Conservation (phyloP, 768 basidiomycete species). For the Astraeus odoratus region DNA sequence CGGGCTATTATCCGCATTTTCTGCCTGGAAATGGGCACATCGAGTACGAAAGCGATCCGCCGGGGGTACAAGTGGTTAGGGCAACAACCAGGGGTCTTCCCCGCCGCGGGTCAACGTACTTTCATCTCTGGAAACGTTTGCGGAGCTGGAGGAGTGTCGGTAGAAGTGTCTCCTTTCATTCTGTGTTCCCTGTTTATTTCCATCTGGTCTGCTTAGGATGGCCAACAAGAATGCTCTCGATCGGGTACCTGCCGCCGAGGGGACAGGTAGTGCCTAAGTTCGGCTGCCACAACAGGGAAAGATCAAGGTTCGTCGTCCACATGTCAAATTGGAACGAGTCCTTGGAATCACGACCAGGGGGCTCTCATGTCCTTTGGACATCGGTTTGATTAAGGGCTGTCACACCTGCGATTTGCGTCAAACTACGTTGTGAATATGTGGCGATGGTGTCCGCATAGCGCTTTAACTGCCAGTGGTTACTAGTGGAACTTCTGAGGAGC, state of each 20-base stretch:
- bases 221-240: slow-evolving; percentile 4
- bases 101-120: not conserved
- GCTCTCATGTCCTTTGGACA: not conserved
- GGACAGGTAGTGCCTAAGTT: slow-evolving; percentile 5
- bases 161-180: not conserved
- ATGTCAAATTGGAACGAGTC: slow-evolving; percentile 9
- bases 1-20: slow-evolving; percentile 23
- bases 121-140: not conserved
- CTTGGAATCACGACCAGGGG: not conserved
- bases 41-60: slow-evolving; percentile 18
- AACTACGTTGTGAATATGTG: slow-evolving; percentile 9
- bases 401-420: slow-evolving; percentile 8
- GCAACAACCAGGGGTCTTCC: not conserved
- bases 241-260: slow-evolving; percentile 6
- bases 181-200: slow-evolving; percentile 7
- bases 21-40: slow-evolving; percentile 8
- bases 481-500: not conserved
- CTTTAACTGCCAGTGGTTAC: not conserved
- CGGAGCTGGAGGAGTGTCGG: slow-evolving; percentile 5
- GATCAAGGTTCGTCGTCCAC: slow-evolving; percentile 10
- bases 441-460: slow-evolving; percentile 3
- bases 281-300: slow-evolving; percentile 19
- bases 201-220: slow-evolving; percentile 23
- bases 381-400: slow-evolving; percentile 5
- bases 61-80: slow-evolving; percentile 2